Evolutionary conservation across 2,329 filamentous ascomycete genomes (phyloP).

Genomic region (Lithohypha guttulata): DNA sequence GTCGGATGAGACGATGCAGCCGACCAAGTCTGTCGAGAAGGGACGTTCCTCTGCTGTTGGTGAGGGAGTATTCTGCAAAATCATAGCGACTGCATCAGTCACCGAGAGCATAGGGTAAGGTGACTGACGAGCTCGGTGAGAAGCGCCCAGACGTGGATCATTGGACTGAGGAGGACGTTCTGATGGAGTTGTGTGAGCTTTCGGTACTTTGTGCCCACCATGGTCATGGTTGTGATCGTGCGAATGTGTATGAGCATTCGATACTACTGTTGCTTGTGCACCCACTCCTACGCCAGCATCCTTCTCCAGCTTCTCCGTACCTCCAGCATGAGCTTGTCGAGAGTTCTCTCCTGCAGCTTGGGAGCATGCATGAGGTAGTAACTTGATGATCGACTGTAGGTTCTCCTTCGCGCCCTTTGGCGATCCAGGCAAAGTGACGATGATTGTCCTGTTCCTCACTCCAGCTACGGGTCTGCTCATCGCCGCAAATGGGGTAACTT

Average conservation of each 20-base stretch:
- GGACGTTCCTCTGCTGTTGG: slow-evolving; percentile 52
- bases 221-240: slow-evolving; percentile 49
- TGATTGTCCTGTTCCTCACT: slow-evolving; percentile 66
- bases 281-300: slow-evolving; percentile 56
- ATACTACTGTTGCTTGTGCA: slow-evolving; percentile 7
- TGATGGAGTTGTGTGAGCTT: slow-evolving; percentile 59
- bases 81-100: slow-evolving; percentile 62
- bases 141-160: slow-evolving; percentile 48
- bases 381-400: slow-evolving; percentile 72
- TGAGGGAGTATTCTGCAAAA: slow-evolving; percentile 60
- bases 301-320: slow-evolving; percentile 69
- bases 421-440: slow-evolving; percentile 84
- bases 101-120: slow-evolving; percentile 90
- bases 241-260: slow-evolving; percentile 30
- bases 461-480: slow-evolving; percentile 94
- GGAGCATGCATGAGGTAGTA: slow-evolving; percentile 88
- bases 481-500: slow-evolving; percentile 87
- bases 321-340: slow-evolving; percentile 65
- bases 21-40: slow-evolving; percentile 51
- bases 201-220: slow-evolving; percentile 49
- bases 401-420: slow-evolving; percentile 95
- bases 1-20: slow-evolving; percentile 71
- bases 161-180: slow-evolving; percentile 47
- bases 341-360: slow-evolving; percentile 80
- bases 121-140: slow-evolving; percentile 67